Percentiles rank a stretch among this genome's conserved stretches.
These are phyloP conservation scores for Phytopythium montanum DNA, from an alignment of 352 stramenopile genomes.

Conservation along the genomic window DNA sequence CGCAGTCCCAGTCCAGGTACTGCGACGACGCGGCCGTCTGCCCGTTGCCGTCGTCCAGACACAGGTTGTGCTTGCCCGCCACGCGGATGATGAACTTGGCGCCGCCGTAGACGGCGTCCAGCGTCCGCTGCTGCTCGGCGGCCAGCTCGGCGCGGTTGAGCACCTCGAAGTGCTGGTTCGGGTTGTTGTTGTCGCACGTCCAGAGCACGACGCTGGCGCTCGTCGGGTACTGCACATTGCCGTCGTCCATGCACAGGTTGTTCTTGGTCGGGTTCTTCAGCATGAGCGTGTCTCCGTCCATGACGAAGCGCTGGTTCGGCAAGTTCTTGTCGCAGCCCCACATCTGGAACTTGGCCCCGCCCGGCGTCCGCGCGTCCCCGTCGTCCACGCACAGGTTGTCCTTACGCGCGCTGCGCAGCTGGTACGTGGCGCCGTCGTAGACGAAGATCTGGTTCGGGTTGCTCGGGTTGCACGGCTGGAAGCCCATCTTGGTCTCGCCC, in stretches of 20 bases:
- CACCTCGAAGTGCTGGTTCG: slow-evolving; percentile 39
- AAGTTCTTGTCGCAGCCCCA: slow-evolving; percentile 10
- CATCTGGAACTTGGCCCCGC: slow-evolving; percentile 2
- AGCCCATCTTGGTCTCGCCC: slow-evolving; percentile 16
- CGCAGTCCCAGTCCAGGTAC: slow-evolving; percentile 21
- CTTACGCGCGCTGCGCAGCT: slow-evolving; percentile 7
- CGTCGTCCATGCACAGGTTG: slow-evolving; percentile 32
- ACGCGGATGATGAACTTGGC: slow-evolving; percentile 15
- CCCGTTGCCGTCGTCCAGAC: slow-evolving; percentile 16
- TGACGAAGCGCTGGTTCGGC: slow-evolving; percentile 3
- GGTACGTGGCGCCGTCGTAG: slow-evolving; percentile 15
- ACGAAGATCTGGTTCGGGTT: slow-evolving; percentile 32
- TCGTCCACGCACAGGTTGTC: slow-evolving; percentile 6
- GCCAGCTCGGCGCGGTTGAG: slow-evolving; percentile 10
- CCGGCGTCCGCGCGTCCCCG: slow-evolving; percentile 6
- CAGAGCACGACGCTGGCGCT: slow-evolving; percentile 11
- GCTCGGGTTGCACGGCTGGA: slow-evolving; percentile 17
- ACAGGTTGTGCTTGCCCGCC: slow-evolving; percentile 9
- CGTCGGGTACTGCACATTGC: slow-evolving; percentile 8
- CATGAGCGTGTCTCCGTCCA: slow-evolving; percentile 21
- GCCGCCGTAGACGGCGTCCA: slow-evolving; percentile 13
- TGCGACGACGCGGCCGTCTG: slow-evolving; percentile 10
- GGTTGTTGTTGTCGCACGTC: slow-evolving; percentile 14
- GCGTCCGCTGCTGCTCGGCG: slow-evolving; percentile 12
- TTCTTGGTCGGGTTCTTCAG: slow-evolving; percentile 21